phyloP scores from a whole-genome alignment of 352 stramenopile species.

The Pythium phragmiticola region DNA sequence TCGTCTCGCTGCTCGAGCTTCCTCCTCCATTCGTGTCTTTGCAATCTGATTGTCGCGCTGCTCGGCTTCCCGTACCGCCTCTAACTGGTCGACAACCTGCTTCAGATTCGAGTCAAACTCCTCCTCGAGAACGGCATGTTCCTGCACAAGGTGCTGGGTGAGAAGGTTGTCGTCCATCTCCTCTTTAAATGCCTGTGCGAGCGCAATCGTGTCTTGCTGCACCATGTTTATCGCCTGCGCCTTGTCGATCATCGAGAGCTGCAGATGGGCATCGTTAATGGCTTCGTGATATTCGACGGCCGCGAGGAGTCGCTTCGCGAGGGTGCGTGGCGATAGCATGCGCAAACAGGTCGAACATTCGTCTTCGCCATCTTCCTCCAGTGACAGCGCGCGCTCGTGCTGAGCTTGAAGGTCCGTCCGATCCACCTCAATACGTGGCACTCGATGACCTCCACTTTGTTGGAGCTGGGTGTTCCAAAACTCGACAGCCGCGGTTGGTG shows the following conservation, averaged over 20 bases:
- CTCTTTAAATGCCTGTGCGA: conserved; percentile 65
- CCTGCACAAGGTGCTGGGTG: conserved; percentile 45
- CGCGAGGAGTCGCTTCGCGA: conserved; percentile 50
- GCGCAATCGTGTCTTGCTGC: conserved; percentile 46
- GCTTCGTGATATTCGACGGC: conserved; percentile 71
- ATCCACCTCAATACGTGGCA: conserved; percentile 22
- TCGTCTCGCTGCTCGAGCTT: conserved; percentile 31
- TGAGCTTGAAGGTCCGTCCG: conserved; percentile 8
- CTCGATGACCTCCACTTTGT: not conserved
- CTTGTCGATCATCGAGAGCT: conserved; percentile 61
- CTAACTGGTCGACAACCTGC: conserved; percentile 39
- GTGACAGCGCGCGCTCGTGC: conserved; percentile 2
- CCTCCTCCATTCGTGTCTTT: conserved; percentile 17
- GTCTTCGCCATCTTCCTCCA: conserved; percentile 21
- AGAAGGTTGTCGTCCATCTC: conserved; percentile 53
- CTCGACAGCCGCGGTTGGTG: not conserved
- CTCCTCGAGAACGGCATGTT: conserved; percentile 45
- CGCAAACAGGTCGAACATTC: conserved; percentile 15
- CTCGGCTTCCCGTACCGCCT: conserved; percentile 37
- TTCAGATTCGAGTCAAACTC: conserved; percentile 55
- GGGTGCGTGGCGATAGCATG: conserved; percentile 44
- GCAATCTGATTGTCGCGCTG: conserved; percentile 22
- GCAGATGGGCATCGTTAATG: conserved; percentile 59
- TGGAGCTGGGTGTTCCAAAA: conserved; percentile 27
- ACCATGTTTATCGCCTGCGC: conserved; percentile 48